Evolutionary conservation across 441 rosid species (phyloP).

Genomic region (Breynia disticha): DNA sequence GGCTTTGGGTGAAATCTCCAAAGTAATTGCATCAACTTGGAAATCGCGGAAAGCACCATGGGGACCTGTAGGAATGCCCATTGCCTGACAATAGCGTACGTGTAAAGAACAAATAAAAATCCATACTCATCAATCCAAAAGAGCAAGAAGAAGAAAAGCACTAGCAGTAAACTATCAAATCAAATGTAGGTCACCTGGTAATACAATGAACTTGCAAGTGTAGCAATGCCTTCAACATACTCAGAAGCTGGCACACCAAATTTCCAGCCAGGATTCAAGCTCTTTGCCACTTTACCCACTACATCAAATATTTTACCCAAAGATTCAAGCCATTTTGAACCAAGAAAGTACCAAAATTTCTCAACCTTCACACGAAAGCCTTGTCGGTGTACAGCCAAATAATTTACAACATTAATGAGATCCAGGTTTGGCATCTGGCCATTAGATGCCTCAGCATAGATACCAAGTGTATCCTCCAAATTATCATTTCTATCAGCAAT

Average conservation of each 20-base stretch:
- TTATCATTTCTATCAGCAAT: slow-evolving; percentile 46
- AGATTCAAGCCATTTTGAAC: slow-evolving; percentile 44
- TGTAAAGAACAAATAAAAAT: slow-evolving; percentile 2
- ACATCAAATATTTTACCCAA: slow-evolving; percentile 53
- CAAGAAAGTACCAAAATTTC: slow-evolving; percentile 50
- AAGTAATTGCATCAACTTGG: slow-evolving; percentile 89
- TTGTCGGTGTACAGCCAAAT: slow-evolving; percentile 82
- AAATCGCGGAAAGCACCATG: slow-evolving; percentile 96
- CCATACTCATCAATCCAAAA: background rate
- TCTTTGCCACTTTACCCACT: slow-evolving; percentile 48
- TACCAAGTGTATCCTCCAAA: slow-evolving; percentile 53
- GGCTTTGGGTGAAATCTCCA: slow-evolving; percentile 62
- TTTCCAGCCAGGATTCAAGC: slow-evolving; percentile 60
- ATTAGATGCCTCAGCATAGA: slow-evolving; percentile 89
- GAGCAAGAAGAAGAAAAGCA: background rate
- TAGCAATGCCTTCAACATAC: slow-evolving; percentile 75
- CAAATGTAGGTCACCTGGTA: slow-evolving; percentile 45
- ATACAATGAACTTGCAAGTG: slow-evolving; percentile 85
- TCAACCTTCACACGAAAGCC: slow-evolving; percentile 66
- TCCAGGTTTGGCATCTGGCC: slow-evolving; percentile 99
- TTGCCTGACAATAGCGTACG: slow-evolving; percentile 41
- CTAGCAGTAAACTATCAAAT: slow-evolving; percentile 11
- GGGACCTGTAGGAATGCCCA: slow-evolving; percentile 87
- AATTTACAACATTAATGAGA: slow-evolving; percentile 78
- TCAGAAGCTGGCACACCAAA: slow-evolving; percentile 71